Percentiles rank a stretch among this genome's conserved stretches.
phyloP scores from a whole-genome alignment of 1,139 yeast genomes.

The Geotrichum europaeum region DNA sequence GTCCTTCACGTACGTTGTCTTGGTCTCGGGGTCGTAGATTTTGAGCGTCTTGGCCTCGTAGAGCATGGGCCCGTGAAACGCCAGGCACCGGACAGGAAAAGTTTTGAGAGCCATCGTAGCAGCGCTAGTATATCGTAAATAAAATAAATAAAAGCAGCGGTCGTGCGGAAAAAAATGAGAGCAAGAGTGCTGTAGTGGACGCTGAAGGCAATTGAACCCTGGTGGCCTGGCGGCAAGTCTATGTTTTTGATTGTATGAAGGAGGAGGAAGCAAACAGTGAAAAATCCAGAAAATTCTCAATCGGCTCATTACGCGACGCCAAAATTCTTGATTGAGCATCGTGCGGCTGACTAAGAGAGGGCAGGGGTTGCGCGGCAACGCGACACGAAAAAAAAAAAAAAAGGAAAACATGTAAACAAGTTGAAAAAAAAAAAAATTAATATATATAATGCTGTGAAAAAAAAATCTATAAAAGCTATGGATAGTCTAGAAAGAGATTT shows the following conservation, averaged over 20 bases:
- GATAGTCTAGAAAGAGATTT: too few species aligned
- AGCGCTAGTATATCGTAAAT: neutral
- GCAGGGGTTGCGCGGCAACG: neutral
- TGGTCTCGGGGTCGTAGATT: conserved; percentile 51
- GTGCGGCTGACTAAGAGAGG: neutral
- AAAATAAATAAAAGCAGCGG: neutral
- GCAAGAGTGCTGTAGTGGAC: neutral
- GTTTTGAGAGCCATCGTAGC: conserved; percentile 3
- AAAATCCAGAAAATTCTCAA: neutral
- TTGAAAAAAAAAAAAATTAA: too few species aligned
- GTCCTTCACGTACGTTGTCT: conserved; percentile 25
- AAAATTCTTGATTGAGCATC: neutral
- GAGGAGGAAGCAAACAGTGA: neutral
- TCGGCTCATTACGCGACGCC: neutral
- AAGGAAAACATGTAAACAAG: too few species aligned
- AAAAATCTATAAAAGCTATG: too few species aligned
- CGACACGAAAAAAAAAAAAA: neutral
- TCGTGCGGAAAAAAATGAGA: neutral
- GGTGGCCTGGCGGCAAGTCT: neutral
- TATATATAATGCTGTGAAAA: too few species aligned
- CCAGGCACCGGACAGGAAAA: conserved; percentile 46
- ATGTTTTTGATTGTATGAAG: neutral
- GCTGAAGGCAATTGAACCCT: neutral
- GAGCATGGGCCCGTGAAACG: conserved; percentile 85
- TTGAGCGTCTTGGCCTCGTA: conserved; percentile 81